These are phyloP conservation scores for Rhizopogon sp. DNA, from an alignment of 768 basidiomycete genomes.

Conservation along the genomic window DNA sequence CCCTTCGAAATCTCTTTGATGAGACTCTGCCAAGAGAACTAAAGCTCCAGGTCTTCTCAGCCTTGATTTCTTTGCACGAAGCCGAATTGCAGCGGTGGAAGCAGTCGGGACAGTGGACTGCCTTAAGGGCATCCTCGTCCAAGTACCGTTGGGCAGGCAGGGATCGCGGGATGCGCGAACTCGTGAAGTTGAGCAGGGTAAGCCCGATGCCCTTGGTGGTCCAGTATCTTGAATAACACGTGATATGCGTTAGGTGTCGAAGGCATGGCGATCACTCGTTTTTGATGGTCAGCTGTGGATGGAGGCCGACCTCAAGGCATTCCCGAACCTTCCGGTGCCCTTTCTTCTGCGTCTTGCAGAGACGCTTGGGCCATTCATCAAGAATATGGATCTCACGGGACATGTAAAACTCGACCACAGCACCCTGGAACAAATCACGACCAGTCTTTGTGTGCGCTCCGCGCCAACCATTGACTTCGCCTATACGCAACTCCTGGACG, in stretches of 20 bases:
- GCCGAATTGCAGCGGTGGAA: slow-evolving; percentile 46
- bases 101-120: slow-evolving; percentile 51
- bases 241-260: slow-evolving; percentile 56
- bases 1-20: slow-evolving; percentile 60
- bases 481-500: slow-evolving; percentile 61
- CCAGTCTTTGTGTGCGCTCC: slow-evolving; percentile 45
- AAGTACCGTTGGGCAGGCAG: slow-evolving; percentile 72
- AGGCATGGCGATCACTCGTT: slow-evolving; percentile 66
- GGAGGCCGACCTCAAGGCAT: slow-evolving; percentile 55
- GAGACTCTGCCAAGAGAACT: slow-evolving; percentile 69
- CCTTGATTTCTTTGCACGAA: slow-evolving; percentile 55
- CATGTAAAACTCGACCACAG: slow-evolving; percentile 46
- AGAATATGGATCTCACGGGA: slow-evolving; percentile 57
- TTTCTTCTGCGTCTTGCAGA: slow-evolving; percentile 50
- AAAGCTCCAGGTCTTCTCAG: slow-evolving; percentile 51
- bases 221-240: slow-evolving; percentile 5
- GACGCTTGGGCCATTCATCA: slow-evolving; percentile 60
- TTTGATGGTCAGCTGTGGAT: slow-evolving; percentile 89
- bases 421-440: slow-evolving; percentile 47
- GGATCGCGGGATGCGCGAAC: slow-evolving; percentile 68
- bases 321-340: slow-evolving; percentile 49
- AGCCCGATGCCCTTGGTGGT: slow-evolving; percentile 20
- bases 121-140: slow-evolving; percentile 52
- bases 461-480: slow-evolving; percentile 23
- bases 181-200: slow-evolving; percentile 78